phyloP scores from a whole-genome alignment of 148 eudicot species.

The Spergularia bocconei region DNA sequence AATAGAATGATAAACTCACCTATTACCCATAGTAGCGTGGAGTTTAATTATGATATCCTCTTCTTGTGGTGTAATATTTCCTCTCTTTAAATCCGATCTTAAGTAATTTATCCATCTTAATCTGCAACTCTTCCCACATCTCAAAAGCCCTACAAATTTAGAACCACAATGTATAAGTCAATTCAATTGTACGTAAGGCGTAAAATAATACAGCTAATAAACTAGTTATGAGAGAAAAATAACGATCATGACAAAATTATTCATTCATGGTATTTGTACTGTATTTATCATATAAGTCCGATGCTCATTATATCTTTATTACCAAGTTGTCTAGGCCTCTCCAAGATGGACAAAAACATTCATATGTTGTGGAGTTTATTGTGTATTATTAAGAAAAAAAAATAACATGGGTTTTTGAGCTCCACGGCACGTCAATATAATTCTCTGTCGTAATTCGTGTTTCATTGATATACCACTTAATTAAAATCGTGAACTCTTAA shows the following conservation, averaged over 20 bases:
- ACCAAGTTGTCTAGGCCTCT: not conserved
- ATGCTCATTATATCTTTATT: not conserved
- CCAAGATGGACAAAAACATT: too few species aligned
- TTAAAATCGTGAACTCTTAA: too few species aligned
- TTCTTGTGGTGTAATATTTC: constrained; percentile 61
- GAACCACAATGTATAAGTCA: not conserved
- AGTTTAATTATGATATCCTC: constrained; percentile 64
- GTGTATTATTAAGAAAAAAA: too few species aligned
- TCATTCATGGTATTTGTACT: not conserved
- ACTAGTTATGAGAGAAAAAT: not conserved
- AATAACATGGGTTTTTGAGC: too few species aligned
- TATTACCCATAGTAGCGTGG: constrained; percentile 63
- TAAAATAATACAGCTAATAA: too few species aligned
- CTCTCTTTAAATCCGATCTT: constrained; percentile 76
- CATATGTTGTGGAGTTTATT: too few species aligned
- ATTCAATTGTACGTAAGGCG: too few species aligned
- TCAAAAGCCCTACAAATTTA: constrained; percentile 47
- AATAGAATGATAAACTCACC: constrained; percentile 28
- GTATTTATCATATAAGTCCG: not conserved
- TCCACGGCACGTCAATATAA: too few species aligned
- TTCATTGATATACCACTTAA: too few species aligned
- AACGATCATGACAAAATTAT: not conserved
- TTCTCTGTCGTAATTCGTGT: too few species aligned
- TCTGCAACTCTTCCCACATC: constrained; percentile 94
- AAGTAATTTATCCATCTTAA: constrained; percentile 88